Base-by-base conservation (phyloP, 805 yeast species). In the Spathaspora hagerdaliae region DNA sequence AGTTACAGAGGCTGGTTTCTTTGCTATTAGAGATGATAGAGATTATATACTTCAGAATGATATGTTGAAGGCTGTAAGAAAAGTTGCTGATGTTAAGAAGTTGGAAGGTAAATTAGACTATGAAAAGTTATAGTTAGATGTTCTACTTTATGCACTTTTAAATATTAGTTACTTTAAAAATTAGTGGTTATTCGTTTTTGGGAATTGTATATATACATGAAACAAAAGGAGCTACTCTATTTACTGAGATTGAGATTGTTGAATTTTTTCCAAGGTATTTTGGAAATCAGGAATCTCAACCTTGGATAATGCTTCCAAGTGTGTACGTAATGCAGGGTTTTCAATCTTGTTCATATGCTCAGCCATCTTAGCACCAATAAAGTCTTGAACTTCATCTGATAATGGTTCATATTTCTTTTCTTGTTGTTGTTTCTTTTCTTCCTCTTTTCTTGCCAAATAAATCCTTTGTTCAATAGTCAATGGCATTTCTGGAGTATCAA, bases 1-100 rank as follows among this genome's bases (percentile, higher is more conserved):
- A 48, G 79, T 91, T 31, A 92, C 99, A n/a, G 99, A 92, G 72
- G 97, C 97, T 27, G 99, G 99, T 2, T 94, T 94, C 71, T 89
- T 91, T 57, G 98, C 99, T 44, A 94, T 94, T 57, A 82, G 99
- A 71, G 97, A 94, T 61, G 99, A 94, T 63, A 83, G 99, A 59
- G 97, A 92, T 64, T 89, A 88, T 69, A 89, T 94, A 57, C 65
- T 88, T 43, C 99, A 94, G 65, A 83, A 86, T 58, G 99, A 94
- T 73, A 65, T 94, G 67, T 86, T 94, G 92, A 94, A 94, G 69
- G 99, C 99, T 13, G 98, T 90, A 38, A 81, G 99, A 69, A 94
- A 94, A 73, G 97, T 94, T 49, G 91, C 92, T 19, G 99, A 94
- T 65, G 85, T 89, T 44, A 94, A 94, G 85, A 94, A 94, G 70